Conservation (phyloP, 2,329 filamentous ascomycete genomes). For the Xylaria sp. region DNA sequence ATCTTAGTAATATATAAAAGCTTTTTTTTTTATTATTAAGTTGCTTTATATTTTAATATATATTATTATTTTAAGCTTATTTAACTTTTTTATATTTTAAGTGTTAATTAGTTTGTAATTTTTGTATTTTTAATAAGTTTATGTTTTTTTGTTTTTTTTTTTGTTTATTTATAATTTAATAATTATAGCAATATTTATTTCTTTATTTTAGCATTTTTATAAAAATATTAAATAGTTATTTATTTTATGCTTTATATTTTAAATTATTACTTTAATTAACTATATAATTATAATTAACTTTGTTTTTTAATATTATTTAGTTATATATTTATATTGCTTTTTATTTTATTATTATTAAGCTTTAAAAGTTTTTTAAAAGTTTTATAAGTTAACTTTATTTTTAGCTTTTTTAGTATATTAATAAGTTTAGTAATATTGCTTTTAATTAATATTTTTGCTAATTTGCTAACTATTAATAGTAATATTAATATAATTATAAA, state of each 20-base stretch:
- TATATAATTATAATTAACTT: too few relatives aligned
- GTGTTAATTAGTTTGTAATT: constrained; percentile 3
- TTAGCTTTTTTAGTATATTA: background rate
- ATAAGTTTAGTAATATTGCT: constrained; percentile 4
- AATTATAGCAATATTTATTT: constrained; percentile 21
- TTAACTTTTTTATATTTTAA: constrained; percentile 17
- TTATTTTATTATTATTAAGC: background rate
- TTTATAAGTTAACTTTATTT: background rate
- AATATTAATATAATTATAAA: background rate
- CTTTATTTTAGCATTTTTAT: constrained; percentile 22
- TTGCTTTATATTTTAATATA: constrained; percentile 16
- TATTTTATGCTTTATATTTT: constrained; percentile 8
- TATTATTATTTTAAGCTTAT: constrained; percentile 14
- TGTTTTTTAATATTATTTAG: background rate
- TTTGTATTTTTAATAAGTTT: constrained; percentile 12
- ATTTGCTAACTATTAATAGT: background rate
- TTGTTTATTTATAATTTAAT: constrained; percentile 26
- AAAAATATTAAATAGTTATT: constrained; percentile 21
- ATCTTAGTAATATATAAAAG: constrained; percentile 19
- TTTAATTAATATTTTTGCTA: constrained; percentile 7
- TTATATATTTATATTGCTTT: background rate
- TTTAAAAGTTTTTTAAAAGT: background rate
- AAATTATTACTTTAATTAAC: background rate
- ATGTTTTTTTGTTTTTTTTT: constrained; percentile 13
- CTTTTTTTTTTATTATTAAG: background rate